phyloP scores from a whole-genome alignment of 495 filamentous ascomycete species.

The Immersiella caudata region DNA sequence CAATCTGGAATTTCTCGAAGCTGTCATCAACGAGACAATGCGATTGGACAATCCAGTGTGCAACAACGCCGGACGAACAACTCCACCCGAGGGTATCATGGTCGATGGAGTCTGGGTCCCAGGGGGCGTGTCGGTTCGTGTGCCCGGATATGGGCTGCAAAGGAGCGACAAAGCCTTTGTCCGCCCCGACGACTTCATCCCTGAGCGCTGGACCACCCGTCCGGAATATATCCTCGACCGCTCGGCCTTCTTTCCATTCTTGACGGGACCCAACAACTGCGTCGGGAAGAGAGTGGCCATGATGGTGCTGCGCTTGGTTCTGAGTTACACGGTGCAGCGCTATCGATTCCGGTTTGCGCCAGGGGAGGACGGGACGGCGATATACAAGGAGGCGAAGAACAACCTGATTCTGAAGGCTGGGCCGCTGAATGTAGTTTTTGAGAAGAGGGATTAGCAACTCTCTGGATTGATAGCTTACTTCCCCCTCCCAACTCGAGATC shows the following conservation, averaged over 20 bases:
- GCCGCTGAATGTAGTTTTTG: slow-evolving; percentile 22
- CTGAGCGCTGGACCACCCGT: slow-evolving; percentile 56
- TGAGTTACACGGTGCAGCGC: slow-evolving; percentile 29
- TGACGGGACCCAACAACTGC: slow-evolving; percentile 37
- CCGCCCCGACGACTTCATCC: slow-evolving; percentile 35
- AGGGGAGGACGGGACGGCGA: slow-evolving; percentile 28
- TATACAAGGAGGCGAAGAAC: slow-evolving; percentile 18
- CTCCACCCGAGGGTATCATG: slow-evolving; percentile 50
- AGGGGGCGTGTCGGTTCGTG: slow-evolving; percentile 43
- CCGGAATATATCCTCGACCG: slow-evolving; percentile 51
- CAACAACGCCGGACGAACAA: slow-evolving; percentile 46
- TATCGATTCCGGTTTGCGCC: slow-evolving; percentile 26
- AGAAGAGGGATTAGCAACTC: slow-evolving; percentile 18
- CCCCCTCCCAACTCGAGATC: too few species aligned
- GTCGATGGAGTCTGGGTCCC: slow-evolving; percentile 52
- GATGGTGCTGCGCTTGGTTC: slow-evolving; percentile 31
- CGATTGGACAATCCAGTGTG: slow-evolving; percentile 57
- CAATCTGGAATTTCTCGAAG: slow-evolving; percentile 42
- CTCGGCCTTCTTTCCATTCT: slow-evolving; percentile 57
- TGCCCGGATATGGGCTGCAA: slow-evolving; percentile 49
- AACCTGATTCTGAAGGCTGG: slow-evolving; percentile 26
- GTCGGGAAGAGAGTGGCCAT: slow-evolving; percentile 38
- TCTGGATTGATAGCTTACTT: too few species aligned
- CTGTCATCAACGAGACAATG: slow-evolving; percentile 58
- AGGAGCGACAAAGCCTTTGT: slow-evolving; percentile 20